These are phyloP conservation scores for Gossypium laxum DNA, from an alignment of 441 rosid species.

Conservation along the genomic window DNA sequence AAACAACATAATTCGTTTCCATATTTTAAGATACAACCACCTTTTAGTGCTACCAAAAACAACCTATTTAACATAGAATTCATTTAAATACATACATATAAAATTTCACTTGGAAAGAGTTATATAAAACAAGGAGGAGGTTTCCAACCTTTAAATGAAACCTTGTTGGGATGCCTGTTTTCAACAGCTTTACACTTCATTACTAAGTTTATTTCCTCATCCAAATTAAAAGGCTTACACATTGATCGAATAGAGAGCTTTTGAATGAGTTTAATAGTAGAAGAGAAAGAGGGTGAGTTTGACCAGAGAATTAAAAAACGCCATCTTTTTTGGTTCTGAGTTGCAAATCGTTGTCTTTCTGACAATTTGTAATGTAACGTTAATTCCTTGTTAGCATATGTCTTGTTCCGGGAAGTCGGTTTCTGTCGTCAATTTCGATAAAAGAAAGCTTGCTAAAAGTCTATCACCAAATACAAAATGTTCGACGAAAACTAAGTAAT, in stretches of 20 bases:
- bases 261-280: not conserved
- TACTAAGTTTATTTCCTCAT: slow-evolving; percentile 2
- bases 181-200: not conserved
- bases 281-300: not conserved
- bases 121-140: not conserved
- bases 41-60: slow-evolving; percentile 19
- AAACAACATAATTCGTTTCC: slow-evolving; percentile 24
- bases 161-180: not conserved
- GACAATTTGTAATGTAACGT: not conserved
- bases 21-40: slow-evolving; percentile 26
- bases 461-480: not conserved
- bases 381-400: not conserved
- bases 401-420: not conserved
- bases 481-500: not conserved
- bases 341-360: not conserved
- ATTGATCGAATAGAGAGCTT: not conserved
- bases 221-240: not conserved
- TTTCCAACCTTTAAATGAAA: slow-evolving; percentile 14
- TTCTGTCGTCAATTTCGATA: not conserved
- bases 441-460: not conserved
- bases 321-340: not conserved
- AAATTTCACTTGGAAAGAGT: not conserved
- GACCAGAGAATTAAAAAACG: not conserved
- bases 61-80: slow-evolving; percentile 12
- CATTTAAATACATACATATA: not conserved